Conservation (phyloP, 192 early-diverging fungal genomes). For the Coemansia sp. region DNA sequence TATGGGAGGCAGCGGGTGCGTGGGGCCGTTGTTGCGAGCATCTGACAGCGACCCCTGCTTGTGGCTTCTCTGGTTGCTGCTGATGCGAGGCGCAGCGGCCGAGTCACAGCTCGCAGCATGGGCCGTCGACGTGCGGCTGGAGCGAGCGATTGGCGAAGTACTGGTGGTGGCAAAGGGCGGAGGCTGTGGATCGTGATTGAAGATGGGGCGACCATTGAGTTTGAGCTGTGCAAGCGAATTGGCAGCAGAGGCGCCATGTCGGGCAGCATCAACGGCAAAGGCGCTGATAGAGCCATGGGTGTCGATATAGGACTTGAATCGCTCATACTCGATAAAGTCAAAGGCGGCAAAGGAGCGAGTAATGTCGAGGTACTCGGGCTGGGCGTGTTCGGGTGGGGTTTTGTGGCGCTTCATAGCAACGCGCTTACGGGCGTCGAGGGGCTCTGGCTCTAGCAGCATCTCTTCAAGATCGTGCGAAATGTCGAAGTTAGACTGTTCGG, state of each 20-base stretch:
- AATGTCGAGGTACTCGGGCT: constrained; percentile 66
- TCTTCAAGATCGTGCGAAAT: constrained; percentile 95
- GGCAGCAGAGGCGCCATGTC: constrained; percentile 10
- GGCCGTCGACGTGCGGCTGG: constrained; percentile 18
- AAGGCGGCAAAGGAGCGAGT: constrained; percentile 72
- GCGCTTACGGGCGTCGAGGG: constrained; percentile 74
- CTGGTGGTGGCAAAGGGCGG: neutral
- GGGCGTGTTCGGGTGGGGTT: constrained; percentile 26
- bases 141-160: constrained; percentile 18
- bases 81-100: neutral
- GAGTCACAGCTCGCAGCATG: neutral
- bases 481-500: constrained; percentile 91
- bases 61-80: neutral
- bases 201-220: constrained; percentile 39
- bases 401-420: constrained; percentile 54
- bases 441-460: constrained; percentile 94
- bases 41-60: neutral
- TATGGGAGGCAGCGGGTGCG: neutral
- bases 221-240: constrained; percentile 16
- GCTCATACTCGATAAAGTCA: constrained; percentile 80
- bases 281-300: constrained; percentile 44
- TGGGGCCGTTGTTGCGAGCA: neutral
- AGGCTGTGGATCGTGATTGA: constrained; percentile 19
- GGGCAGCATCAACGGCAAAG: constrained; percentile 27
- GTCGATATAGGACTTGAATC: constrained; percentile 65